Conservation (phyloP, 768 basidiomycete genomes). For the Phaeolepiota aurea region DNA sequence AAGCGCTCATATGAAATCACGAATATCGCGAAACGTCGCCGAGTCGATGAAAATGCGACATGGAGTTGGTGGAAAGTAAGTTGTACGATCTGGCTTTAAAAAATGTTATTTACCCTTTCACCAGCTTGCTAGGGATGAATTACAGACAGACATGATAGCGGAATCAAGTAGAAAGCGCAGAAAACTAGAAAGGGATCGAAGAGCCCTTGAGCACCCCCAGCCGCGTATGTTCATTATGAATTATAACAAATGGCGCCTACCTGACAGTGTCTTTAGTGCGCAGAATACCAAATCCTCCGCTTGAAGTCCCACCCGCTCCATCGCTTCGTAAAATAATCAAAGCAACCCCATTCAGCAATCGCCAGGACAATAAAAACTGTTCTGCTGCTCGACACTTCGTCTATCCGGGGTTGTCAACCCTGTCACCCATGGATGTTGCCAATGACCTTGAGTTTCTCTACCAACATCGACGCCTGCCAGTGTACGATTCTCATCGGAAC, state of each 20-base stretch:
- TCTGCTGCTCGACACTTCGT: conserved; percentile 19
- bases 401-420: conserved; percentile 38
- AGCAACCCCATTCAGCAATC: conserved; percentile 38
- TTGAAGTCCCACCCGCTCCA: conserved; percentile 39
- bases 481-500: not conserved
- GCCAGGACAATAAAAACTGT: conserved; percentile 18
- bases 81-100: conserved; percentile 21
- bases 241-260: conserved; percentile 1
- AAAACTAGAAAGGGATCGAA: conserved; percentile 77
- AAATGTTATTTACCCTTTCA: not conserved
- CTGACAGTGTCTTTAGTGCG: conserved; percentile 28
- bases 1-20: conserved; percentile 63
- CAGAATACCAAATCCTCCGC: conserved; percentile 48
- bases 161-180: conserved; percentile 84
- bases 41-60: conserved; percentile 63
- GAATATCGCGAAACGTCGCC: conserved; percentile 52
- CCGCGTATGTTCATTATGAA: conserved; percentile 41
- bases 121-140: conserved; percentile 66
- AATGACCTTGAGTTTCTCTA: conserved; percentile 48
- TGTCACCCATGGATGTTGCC: conserved; percentile 39
- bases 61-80: conserved; percentile 97
- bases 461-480: conserved; percentile 25
- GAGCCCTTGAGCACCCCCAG: conserved; percentile 68
- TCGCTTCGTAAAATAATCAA: conserved; percentile 63
- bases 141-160: conserved; percentile 84